Evolutionary conservation across 1,284 basidiomycete genomes (phyloP).

Genomic region (Cutaneotrichosporon cavernicola): DNA sequence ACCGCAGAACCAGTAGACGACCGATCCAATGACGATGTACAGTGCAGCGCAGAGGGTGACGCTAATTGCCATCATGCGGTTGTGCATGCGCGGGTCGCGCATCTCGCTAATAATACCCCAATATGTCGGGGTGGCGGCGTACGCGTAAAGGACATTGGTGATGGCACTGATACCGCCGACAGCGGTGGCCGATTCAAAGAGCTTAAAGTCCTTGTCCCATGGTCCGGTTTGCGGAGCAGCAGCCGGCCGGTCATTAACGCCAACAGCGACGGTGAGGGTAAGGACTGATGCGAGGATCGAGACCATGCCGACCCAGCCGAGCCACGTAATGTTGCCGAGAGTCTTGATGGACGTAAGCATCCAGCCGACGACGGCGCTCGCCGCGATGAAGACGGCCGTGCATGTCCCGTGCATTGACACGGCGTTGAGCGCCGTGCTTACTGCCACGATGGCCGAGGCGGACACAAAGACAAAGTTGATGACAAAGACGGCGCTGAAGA

Average conservation of each 20-base stretch:
- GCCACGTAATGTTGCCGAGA: slow-evolving; percentile 46
- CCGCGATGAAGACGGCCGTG: slow-evolving; percentile 47
- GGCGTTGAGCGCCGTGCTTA: slow-evolving; percentile 53
- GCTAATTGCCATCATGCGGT: slow-evolving; percentile 32
- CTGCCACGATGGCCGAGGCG: slow-evolving; percentile 35
- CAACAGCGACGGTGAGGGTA: slow-evolving; percentile 50
- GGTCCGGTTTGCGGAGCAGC: slow-evolving; percentile 33
- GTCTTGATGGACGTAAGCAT: slow-evolving; percentile 45
- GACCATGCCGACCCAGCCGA: slow-evolving; percentile 47
- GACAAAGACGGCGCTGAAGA: slow-evolving; percentile 11
- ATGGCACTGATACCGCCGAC: slow-evolving; percentile 47
- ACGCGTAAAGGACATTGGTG: slow-evolving; percentile 46
- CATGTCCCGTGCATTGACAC: slow-evolving; percentile 46
- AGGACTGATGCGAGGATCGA: slow-evolving; percentile 45
- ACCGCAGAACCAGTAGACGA: slow-evolving; percentile 42
- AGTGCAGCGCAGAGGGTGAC: slow-evolving; percentile 39
- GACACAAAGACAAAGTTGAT: slow-evolving; percentile 26
- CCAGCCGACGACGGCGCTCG: slow-evolving; percentile 36
- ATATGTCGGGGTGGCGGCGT: slow-evolving; percentile 32
- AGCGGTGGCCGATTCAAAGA: slow-evolving; percentile 31
- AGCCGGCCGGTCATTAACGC: slow-evolving; percentile 46
- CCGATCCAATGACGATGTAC: slow-evolving; percentile 40
- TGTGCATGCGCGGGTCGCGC: slow-evolving; percentile 37
- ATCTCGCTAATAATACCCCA: slow-evolving; percentile 40
- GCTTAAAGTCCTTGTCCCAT: slow-evolving; percentile 35